Percentiles rank a stretch among this genome's conserved stretches.
Conservation (phyloP, 768 basidiomycete species). For the Tulasnella sp. region DNA sequence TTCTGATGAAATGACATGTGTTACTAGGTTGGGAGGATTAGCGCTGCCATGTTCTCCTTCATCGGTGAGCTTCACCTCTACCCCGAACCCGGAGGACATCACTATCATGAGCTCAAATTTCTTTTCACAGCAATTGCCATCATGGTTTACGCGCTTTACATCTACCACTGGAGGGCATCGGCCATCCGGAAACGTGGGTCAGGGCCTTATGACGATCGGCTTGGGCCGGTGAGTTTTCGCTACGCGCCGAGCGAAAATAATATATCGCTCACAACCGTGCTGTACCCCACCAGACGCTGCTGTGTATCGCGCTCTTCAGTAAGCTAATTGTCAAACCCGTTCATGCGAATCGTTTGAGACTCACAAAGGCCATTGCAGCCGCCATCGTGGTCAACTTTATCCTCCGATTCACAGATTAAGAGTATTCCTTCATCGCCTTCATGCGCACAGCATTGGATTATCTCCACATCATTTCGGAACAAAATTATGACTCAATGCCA, state of each 20-base stretch:
- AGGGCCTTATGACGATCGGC: slow-evolving; percentile 91
- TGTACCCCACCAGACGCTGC: slow-evolving; percentile 48
- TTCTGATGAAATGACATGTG: too few relatives aligned
- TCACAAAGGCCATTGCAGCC: slow-evolving; percentile 35
- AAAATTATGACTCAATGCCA: too few relatives aligned
- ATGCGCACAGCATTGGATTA: too few relatives aligned
- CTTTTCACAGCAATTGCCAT: slow-evolving; percentile 70
- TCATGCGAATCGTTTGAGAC: background rate
- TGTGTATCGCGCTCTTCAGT: slow-evolving; percentile 77
- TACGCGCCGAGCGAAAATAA: too few relatives aligned
- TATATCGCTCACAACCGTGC: background rate
- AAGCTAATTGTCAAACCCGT: slow-evolving; percentile 22
- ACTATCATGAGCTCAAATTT: background rate
- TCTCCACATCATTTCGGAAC: too few relatives aligned
- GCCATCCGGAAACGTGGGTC: slow-evolving; percentile 85
- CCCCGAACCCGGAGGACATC: background rate
- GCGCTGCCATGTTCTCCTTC: slow-evolving; percentile 90
- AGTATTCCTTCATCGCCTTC: too few relatives aligned
- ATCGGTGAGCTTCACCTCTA: slow-evolving; percentile 50
- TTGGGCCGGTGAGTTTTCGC: slow-evolving; percentile 79
- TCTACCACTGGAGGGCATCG: slow-evolving; percentile 92
- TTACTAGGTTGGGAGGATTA: slow-evolving; percentile 88
- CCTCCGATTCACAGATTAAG: slow-evolving; percentile 51
- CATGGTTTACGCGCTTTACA: slow-evolving; percentile 91
- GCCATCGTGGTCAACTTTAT: slow-evolving; percentile 80